phyloP scores from a whole-genome alignment of 2,329 filamentous ascomycete species.

The Chaetomium olivaceum region DNA sequence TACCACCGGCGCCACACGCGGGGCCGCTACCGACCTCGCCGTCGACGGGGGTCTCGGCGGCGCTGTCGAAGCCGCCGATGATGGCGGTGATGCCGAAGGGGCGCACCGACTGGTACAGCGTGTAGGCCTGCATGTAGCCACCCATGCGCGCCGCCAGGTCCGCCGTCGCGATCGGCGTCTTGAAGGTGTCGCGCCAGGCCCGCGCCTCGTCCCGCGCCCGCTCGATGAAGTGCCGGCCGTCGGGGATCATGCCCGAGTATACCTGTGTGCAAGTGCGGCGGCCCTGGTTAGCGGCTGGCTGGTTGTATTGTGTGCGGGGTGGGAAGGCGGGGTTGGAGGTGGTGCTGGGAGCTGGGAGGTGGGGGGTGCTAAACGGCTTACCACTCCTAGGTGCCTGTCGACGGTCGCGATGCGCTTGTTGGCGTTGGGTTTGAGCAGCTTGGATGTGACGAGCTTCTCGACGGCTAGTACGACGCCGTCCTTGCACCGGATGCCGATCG shows the following conservation, averaged over 20 bases:
- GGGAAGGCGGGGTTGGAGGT: not conserved
- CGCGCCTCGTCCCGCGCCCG: conserved; percentile 91
- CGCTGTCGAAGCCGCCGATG: conserved; percentile 88
- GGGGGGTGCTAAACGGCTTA: conserved; percentile 49
- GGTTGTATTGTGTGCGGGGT: not conserved
- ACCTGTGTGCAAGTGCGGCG: conserved; percentile 57
- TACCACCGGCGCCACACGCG: conserved; percentile 77
- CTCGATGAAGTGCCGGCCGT: conserved; percentile 92
- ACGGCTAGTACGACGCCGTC: conserved; percentile 94
- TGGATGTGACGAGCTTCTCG: conserved; percentile 94
- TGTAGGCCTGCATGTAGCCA: conserved; percentile 95
- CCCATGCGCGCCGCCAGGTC: conserved; percentile 92
- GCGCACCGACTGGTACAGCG: conserved; percentile 92
- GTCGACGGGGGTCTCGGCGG: conserved; percentile 81
- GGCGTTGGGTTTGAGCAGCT: conserved; percentile 88
- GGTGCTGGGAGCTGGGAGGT: not conserved
- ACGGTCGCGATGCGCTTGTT: conserved; percentile 97
- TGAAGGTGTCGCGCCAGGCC: conserved; percentile 90
- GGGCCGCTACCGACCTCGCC: conserved; percentile 87
- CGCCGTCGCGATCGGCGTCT: conserved; percentile 84
- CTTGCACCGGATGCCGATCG: conserved; percentile 94
- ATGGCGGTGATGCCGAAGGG: conserved; percentile 97
- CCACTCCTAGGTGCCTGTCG: conserved; percentile 89
- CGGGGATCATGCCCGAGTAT: conserved; percentile 89
- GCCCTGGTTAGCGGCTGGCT: not conserved